phyloP scores from a whole-genome alignment of 1,139 yeast species.

The Yamadazyma trypodendri region DNA sequence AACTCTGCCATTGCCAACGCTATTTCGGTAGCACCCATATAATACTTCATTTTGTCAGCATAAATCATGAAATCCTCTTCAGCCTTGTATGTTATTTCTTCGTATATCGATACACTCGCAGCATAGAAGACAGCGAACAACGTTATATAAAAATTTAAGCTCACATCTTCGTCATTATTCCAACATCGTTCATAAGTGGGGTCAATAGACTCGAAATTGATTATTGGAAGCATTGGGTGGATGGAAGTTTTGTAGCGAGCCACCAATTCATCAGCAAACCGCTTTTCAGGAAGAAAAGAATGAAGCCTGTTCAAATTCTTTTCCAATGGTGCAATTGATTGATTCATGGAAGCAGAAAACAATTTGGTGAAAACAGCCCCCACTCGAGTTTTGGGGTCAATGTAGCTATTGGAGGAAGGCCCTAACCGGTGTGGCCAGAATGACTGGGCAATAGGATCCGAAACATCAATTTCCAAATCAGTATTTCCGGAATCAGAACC shows the following conservation, averaged over 20 bases:
- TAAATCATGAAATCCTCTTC: conserved; percentile 3
- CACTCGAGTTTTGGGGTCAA: neutral
- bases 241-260: conserved; percentile 8
- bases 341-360: conserved; percentile 3
- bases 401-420: conserved; percentile 2
- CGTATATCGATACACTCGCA: conserved; percentile 11
- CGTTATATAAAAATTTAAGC: conserved; percentile 7
- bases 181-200: conserved; percentile 11
- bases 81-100: conserved; percentile 2
- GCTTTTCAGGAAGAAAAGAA: conserved; percentile 8
- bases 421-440: neutral
- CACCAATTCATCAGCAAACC: conserved; percentile 7
- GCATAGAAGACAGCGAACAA: conserved; percentile 12
- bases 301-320: conserved; percentile 6
- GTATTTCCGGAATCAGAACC: too few relatives aligned
- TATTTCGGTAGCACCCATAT: conserved; percentile 11
- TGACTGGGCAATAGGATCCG: too few relatives aligned
- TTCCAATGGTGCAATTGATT: neutral
- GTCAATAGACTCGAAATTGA: conserved; percentile 8
- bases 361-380: conserved; percentile 8
- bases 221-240: conserved; percentile 11
- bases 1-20: conserved; percentile 11
- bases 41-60: conserved; percentile 8
- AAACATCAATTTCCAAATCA: too few relatives aligned
- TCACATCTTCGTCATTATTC: conserved; percentile 6